Evolutionary conservation across 2,329 filamentous ascomycete genomes (phyloP).

Genomic region (Elsinoe perseae): DNA sequence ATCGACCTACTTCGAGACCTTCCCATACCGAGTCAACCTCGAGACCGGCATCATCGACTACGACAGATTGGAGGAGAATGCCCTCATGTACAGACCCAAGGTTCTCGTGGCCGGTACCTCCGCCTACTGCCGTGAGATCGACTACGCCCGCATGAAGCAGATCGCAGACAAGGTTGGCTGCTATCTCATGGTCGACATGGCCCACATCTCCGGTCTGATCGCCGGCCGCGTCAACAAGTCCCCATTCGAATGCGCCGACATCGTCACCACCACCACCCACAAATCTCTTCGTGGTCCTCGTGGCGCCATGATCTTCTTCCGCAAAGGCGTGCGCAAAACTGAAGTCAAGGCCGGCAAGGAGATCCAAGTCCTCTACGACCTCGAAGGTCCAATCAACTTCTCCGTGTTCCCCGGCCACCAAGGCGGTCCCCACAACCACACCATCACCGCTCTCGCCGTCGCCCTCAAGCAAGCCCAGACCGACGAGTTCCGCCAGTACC

Average conservation of each 20-base stretch:
- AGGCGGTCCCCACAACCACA: slow-evolving; percentile 97
- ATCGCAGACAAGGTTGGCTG: slow-evolving; percentile 86
- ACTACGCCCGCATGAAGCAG: slow-evolving; percentile 85
- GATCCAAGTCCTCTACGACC: slow-evolving; percentile 63
- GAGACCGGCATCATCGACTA: slow-evolving; percentile 93
- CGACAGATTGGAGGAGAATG: slow-evolving; percentile 77
- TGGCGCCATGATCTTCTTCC: slow-evolving; percentile 97
- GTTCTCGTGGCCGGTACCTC: slow-evolving; percentile 91
- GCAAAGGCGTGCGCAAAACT: slow-evolving; percentile 76
- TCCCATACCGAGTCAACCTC: slow-evolving; percentile 88
- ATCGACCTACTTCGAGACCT: slow-evolving; percentile 97
- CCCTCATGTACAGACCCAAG: slow-evolving; percentile 86
- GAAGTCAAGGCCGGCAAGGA: slow-evolving; percentile 82
- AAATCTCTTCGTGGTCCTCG: slow-evolving; percentile 92
- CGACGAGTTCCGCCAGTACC: slow-evolving; percentile 86
- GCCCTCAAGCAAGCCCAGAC: slow-evolving; percentile 88
- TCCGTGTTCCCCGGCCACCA: slow-evolving; percentile 98
- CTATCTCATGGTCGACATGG: slow-evolving; percentile 93
- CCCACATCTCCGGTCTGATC: slow-evolving; percentile 90
- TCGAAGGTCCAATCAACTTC: slow-evolving; percentile 87
- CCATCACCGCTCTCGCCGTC: slow-evolving; percentile 89
- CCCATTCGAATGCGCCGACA: slow-evolving; percentile 82
- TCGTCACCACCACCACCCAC: slow-evolving; percentile 96
- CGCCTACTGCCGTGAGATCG: slow-evolving; percentile 90
- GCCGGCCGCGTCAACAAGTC: slow-evolving; percentile 85